A percentile compares a stretch with the other conserved stretches of the same genome.
Evolutionary conservation across 768 basidiomycete genomes (phyloP).

Genomic region (Pleurotus platypus): DNA sequence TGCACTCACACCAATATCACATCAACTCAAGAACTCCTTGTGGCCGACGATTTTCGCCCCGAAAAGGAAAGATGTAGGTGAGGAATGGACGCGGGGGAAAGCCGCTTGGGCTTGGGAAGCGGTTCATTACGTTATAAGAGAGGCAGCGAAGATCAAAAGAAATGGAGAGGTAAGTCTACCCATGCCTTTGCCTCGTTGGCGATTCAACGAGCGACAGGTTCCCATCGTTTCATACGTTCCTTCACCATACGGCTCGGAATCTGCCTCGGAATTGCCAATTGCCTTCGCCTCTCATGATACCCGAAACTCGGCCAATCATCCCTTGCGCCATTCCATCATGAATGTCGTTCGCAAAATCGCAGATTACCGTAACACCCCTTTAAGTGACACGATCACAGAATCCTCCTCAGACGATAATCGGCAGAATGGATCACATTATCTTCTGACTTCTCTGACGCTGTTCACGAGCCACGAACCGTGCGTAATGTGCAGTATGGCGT

Average conservation of each 20-base stretch:
- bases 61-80: slow-evolving; percentile 60
- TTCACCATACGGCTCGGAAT: slow-evolving; percentile 33
- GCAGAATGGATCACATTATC: slow-evolving; percentile 76
- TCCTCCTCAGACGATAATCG: background rate
- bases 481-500: slow-evolving; percentile 96
- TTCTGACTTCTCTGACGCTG: slow-evolving; percentile 78
- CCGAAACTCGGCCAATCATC: slow-evolving; percentile 62
- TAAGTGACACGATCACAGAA: slow-evolving; percentile 8
- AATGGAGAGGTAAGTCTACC: slow-evolving; percentile 55
- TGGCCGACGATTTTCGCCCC: slow-evolving; percentile 87
- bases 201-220: slow-evolving; percentile 36
- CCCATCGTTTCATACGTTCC: slow-evolving; percentile 77
- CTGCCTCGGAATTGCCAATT: slow-evolving; percentile 17
- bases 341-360: slow-evolving; percentile 71
- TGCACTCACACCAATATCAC: slow-evolving; percentile 65
- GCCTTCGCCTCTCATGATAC: slow-evolving; percentile 67
- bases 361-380: slow-evolving; percentile 40
- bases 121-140: slow-evolving; percentile 46
- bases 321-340: slow-evolving; percentile 82
- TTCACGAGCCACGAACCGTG: slow-evolving; percentile 97
- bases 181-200: background rate
- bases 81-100: slow-evolving; percentile 63
- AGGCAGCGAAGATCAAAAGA: slow-evolving; percentile 42
- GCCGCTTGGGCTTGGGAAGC: slow-evolving; percentile 76
- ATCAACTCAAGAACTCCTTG: slow-evolving; percentile 61